Conservation (phyloP, 805 yeast genomes). For the Candida chauliodis region DNA sequence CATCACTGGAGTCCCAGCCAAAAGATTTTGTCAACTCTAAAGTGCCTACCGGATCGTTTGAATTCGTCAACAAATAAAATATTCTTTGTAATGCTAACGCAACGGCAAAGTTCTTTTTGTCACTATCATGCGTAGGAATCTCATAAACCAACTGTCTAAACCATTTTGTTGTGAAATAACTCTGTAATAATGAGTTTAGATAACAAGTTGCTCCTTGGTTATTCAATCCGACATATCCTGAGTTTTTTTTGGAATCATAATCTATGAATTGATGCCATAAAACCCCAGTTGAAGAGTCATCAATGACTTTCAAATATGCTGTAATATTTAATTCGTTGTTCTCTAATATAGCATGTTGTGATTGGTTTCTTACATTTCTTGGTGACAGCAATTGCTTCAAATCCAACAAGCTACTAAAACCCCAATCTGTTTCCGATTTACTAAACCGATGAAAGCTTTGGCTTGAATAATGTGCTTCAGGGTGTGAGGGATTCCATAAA, state of each 20-base stretch:
- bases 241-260: constrained; percentile 79
- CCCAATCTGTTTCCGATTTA: constrained; percentile 87
- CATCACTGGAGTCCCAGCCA: constrained; percentile 96
- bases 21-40: constrained; percentile 83
- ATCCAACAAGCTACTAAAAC: constrained; percentile 77
- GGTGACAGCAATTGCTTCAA: constrained; percentile 36
- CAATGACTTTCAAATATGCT: constrained; percentile 69
- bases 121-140: constrained; percentile 72
- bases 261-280: constrained; percentile 85
- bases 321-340: constrained; percentile 66
- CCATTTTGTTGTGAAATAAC: constrained; percentile 77
- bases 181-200: constrained; percentile 85
- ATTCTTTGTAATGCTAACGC: constrained; percentile 84
- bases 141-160: constrained; percentile 85
- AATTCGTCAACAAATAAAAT: constrained; percentile 74
- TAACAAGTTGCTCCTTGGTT: constrained; percentile 99
- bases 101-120: constrained; percentile 38
- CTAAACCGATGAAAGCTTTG: constrained; percentile 77
- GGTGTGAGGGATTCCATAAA: constrained; percentile 76
- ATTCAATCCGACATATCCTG: constrained; percentile 89
- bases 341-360: constrained; percentile 38
- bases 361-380: constrained; percentile 10
- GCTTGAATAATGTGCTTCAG: constrained; percentile 55
- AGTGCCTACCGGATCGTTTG: constrained; percentile 77
- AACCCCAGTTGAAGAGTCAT: constrained; percentile 88